phyloP scores from a whole-genome alignment of 2,329 filamentous ascomycete species.

The Graphilbum fragrans region DNA sequence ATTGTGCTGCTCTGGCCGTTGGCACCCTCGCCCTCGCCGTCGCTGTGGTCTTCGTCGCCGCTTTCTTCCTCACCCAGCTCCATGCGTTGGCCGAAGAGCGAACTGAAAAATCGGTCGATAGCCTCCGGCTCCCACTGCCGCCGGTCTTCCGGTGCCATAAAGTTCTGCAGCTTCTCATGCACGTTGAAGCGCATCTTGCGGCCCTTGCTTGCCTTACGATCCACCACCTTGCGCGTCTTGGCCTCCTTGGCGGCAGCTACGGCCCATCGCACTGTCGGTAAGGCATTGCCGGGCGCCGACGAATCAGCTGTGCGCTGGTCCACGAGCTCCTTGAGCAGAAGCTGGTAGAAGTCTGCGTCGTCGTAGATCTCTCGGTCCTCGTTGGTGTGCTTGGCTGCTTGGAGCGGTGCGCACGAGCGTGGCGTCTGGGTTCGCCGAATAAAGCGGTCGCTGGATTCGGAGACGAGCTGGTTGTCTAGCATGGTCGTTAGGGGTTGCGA shows the following conservation, averaged over 20 bases:
- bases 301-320: constrained; percentile 71
- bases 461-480: constrained; percentile 54
- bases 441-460: constrained; percentile 46
- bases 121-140: constrained; percentile 69
- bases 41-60: constrained; percentile 29
- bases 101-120: constrained; percentile 65
- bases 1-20: constrained; percentile 29
- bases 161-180: constrained; percentile 95
- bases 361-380: constrained; percentile 66
- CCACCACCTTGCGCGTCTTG: constrained; percentile 72
- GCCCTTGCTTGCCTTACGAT: constrained; percentile 91
- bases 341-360: constrained; percentile 88
- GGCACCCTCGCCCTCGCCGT: constrained; percentile 3
- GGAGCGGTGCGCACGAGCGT: constrained; percentile 64
- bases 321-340: constrained; percentile 84
- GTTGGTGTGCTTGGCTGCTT: constrained; percentile 43
- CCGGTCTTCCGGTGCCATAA: constrained; percentile 86
- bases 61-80: constrained; percentile 47
- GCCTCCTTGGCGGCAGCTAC: constrained; percentile 62
- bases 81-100: constrained; percentile 60
- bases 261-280: constrained; percentile 49
- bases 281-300: constrained; percentile 28
- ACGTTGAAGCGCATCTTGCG: constrained; percentile 89
- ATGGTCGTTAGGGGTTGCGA: constrained; percentile 54
- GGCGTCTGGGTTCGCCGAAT: constrained; percentile 57